phyloP scores from a whole-genome alignment of 1,284 basidiomycete genomes.

The Cutaneotrichosporon cyanovorans region DNA sequence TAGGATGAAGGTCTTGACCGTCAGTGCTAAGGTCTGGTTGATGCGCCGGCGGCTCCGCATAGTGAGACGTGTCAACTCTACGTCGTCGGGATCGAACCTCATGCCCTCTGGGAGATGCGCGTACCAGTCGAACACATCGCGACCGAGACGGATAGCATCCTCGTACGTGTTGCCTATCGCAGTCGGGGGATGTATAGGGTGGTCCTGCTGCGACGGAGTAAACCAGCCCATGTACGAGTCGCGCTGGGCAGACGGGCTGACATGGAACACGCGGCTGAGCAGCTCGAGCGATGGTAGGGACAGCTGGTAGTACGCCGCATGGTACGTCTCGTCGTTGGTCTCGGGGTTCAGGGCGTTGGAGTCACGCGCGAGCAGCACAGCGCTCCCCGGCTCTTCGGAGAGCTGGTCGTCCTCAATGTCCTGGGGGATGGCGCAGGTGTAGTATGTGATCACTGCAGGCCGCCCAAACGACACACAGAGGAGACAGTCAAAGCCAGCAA shows the following conservation, averaged over 20 bases:
- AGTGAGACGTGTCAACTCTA: slow-evolving; percentile 23
- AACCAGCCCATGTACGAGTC: slow-evolving; percentile 39
- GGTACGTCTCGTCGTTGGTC: slow-evolving; percentile 39
- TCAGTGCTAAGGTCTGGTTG: slow-evolving; percentile 40
- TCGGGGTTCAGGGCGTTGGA: slow-evolving; percentile 30
- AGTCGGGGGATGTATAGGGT: slow-evolving; percentile 3
- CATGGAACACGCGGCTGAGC: slow-evolving; percentile 40
- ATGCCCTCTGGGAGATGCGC: slow-evolving; percentile 35
- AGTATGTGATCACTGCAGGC: slow-evolving; percentile 40
- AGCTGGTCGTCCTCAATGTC: slow-evolving; percentile 39
- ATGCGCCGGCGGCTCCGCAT: slow-evolving; percentile 20
- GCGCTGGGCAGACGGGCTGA: slow-evolving; percentile 31
- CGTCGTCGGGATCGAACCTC: slow-evolving; percentile 34
- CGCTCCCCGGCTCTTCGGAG: slow-evolving; percentile 34
- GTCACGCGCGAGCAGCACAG: slow-evolving; percentile 20
- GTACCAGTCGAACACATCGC: slow-evolving; percentile 44
- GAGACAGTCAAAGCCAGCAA: slow-evolving; percentile 41
- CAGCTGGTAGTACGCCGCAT: slow-evolving; percentile 43
- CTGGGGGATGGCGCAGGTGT: slow-evolving; percentile 41
- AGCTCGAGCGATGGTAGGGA: slow-evolving; percentile 44
- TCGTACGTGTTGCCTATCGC: slow-evolving; percentile 35
- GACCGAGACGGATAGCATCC: slow-evolving; percentile 38
- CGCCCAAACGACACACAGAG: slow-evolving; percentile 42
- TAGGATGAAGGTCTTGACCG: slow-evolving; percentile 44
- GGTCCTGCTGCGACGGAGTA: slow-evolving; percentile 20